phyloP scores from a whole-genome alignment of 352 stramenopile species.

The Bremia lactucae region DNA sequence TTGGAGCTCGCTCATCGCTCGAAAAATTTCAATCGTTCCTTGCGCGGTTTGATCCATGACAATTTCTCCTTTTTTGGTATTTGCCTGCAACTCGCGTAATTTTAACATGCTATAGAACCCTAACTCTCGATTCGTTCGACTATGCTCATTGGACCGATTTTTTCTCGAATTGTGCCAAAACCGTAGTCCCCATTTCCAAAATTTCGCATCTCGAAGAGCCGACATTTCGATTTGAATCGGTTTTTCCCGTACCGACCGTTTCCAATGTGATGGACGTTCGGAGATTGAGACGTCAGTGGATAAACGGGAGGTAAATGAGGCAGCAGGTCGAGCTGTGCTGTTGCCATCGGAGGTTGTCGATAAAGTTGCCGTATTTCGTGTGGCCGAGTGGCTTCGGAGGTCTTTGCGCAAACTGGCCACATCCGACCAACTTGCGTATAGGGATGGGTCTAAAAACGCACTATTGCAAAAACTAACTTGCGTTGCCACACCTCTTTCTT shows the following conservation, averaged over 20 bases:
- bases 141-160: conserved; percentile 58
- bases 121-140: conserved; percentile 69
- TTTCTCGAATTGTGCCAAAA: conserved; percentile 82
- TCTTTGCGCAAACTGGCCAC: conserved; percentile 50
- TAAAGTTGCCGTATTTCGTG: conserved; percentile 4
- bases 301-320: conserved; percentile 22
- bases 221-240: conserved; percentile 80
- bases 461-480: conserved; percentile 77
- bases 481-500: conserved; percentile 64
- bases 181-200: conserved; percentile 82
- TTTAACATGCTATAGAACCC: conserved; percentile 85
- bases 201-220: conserved; percentile 67
- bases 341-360: conserved; percentile 15
- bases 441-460: conserved; percentile 68
- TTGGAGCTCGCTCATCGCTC: conserved; percentile 37
- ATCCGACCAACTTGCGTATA: conserved; percentile 79
- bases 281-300: conserved; percentile 18
- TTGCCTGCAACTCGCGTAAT: conserved; percentile 60
- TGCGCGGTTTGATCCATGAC: conserved; percentile 83
- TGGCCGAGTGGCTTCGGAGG: conserved; percentile 6
- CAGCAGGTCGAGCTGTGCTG: conserved; percentile 21
- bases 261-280: conserved; percentile 14
- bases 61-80: conserved; percentile 66
- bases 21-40: conserved; percentile 77
- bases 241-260: conserved; percentile 39